Conservation (phyloP, 106 monocot species). For the Apostasia ramifera region DNA sequence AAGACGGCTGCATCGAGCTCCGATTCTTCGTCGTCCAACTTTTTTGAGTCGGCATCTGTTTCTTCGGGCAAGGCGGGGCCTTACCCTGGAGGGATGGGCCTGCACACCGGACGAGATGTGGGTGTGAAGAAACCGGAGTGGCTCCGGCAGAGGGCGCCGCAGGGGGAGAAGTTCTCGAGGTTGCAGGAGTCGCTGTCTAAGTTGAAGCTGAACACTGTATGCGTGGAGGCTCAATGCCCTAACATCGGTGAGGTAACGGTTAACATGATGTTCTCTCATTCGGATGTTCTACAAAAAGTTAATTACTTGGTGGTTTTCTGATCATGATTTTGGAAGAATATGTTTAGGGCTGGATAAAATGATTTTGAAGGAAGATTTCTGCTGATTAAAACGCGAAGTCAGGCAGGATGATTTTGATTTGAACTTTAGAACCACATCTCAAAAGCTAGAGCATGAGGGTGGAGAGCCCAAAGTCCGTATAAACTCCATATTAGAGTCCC, state of each 20-base stretch:
- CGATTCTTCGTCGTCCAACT: conserved; percentile 8
- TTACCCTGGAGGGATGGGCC: conserved; percentile 60
- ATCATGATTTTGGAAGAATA: too few relatives aligned
- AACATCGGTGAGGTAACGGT: conserved; percentile 86
- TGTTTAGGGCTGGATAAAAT: too few relatives aligned
- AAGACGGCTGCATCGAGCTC: conserved; percentile 4
- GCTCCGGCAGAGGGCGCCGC: conserved; percentile 89
- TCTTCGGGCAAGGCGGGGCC: conserved; percentile 17
- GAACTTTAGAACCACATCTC: too few relatives aligned
- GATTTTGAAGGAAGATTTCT: too few relatives aligned
- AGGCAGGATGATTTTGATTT: too few relatives aligned
- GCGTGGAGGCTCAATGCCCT: conserved; percentile 95
- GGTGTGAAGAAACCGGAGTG: conserved; percentile 40
- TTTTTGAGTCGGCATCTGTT: conserved; percentile 20
- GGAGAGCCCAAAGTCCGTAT: too few relatives aligned
- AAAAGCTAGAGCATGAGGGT: too few relatives aligned
- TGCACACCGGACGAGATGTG: conserved; percentile 57
- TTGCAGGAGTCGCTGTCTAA: conserved; percentile 62
- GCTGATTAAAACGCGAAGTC: too few relatives aligned
- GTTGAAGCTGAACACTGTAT: conserved; percentile 91
- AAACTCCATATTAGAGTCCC: too few relatives aligned
- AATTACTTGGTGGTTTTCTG: too few relatives aligned
- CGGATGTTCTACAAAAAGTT: too few relatives aligned
- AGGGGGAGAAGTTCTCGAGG: conserved; percentile 71
- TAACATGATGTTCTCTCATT: neutral